Conservation (phyloP, 192 early-diverging fungal species). For the Funneliformis mosseae region DNA sequence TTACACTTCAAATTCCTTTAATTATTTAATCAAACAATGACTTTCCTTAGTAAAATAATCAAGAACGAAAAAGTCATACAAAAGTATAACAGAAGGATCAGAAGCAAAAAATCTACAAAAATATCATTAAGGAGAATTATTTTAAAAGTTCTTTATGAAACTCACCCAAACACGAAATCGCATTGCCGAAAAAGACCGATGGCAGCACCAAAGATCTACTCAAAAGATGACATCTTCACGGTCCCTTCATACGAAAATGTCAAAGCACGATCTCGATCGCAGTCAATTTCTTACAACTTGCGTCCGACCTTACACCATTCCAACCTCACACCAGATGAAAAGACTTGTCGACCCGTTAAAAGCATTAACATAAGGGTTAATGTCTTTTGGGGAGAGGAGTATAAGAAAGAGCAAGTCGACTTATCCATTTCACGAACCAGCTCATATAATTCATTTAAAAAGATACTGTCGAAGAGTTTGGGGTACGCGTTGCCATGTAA, state of each 20-base stretch:
- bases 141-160: no score
- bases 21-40: no score
- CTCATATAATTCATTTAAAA: not conserved
- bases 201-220: not conserved
- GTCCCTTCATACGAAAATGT: not conserved
- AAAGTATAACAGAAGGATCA: no score
- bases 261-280: not conserved
- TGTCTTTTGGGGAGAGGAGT: not conserved
- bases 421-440: not conserved
- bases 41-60: no score
- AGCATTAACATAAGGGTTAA: not conserved
- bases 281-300: not conserved
- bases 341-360: not conserved
- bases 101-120: no score
- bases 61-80: no score
- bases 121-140: no score
- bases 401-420: not conserved
- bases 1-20: no score
- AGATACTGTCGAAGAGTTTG: not conserved
- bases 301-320: not conserved
- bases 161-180: no score
- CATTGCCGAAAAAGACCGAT: not conserved
- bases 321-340: not conserved
- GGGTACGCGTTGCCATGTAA: not conserved
- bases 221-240: not conserved